Conservation (phyloP, 345 rosid species). For the Sonneratia alba region DNA sequence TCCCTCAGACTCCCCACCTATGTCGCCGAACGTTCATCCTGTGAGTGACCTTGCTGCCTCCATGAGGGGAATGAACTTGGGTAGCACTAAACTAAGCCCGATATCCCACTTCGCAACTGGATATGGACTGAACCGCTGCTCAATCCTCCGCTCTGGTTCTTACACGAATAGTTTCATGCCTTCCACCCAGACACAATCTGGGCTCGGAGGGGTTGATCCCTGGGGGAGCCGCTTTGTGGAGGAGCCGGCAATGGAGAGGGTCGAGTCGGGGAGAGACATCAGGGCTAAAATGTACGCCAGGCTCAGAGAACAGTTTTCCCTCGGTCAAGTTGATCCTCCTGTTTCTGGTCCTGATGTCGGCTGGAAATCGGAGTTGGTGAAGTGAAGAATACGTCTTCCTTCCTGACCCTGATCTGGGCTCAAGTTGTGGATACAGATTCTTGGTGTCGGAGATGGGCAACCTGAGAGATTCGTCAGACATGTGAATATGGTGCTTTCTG, state of each 20-base stretch:
- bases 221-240: slow-evolving; percentile 45
- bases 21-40: slow-evolving; percentile 25
- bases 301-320: slow-evolving; percentile 54
- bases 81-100: slow-evolving; percentile 36
- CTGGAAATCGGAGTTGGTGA: slow-evolving; percentile 68
- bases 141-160: slow-evolving; percentile 45
- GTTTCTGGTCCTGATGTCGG: slow-evolving; percentile 45
- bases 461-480: not conserved
- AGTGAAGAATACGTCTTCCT: slow-evolving; percentile 8
- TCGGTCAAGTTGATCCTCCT: slow-evolving; percentile 20
- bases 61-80: slow-evolving; percentile 50
- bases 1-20: slow-evolving; percentile 44
- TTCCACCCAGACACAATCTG: slow-evolving; percentile 25
- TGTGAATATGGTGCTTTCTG: not conserved
- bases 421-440: not conserved
- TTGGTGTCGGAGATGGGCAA: not conserved
- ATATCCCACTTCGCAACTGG: slow-evolving; percentile 21
- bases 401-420: too few species aligned
- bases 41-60: slow-evolving; percentile 45
- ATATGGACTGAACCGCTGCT: slow-evolving; percentile 46
- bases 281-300: slow-evolving; percentile 58
- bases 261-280: slow-evolving; percentile 70
- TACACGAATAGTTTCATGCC: slow-evolving; percentile 31
- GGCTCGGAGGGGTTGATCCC: slow-evolving; percentile 27
- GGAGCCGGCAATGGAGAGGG: too few species aligned